These are phyloP conservation scores for Didymella glomerata DNA, from an alignment of 2,329 filamentous ascomycete genomes.

Conservation along the genomic window DNA sequence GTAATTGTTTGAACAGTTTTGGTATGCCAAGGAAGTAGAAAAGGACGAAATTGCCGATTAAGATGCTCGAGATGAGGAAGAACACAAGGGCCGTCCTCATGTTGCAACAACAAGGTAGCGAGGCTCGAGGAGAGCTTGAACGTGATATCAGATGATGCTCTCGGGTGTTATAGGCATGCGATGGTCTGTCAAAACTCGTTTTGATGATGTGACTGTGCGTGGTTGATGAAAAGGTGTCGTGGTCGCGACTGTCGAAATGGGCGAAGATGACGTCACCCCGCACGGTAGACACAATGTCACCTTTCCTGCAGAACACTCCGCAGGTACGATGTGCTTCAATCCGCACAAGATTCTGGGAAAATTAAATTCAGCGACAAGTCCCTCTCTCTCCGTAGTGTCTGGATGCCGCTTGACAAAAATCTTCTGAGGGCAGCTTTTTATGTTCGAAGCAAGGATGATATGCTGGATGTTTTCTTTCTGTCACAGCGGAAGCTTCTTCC, in stretches of 20 bases:
- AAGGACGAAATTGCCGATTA: slow-evolving; percentile 17
- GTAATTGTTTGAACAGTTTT: slow-evolving; percentile 11
- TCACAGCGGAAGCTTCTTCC: too few relatives aligned
- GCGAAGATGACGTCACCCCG: neutral
- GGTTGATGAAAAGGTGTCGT: neutral
- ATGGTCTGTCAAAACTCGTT: neutral
- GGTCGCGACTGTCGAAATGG: neutral
- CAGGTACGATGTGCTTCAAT: neutral
- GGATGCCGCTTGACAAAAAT: neutral
- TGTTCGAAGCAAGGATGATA: neutral
- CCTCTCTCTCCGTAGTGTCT: neutral
- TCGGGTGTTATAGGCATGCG: neutral
- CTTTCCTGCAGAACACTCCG: too few relatives aligned
- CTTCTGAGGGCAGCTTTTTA: neutral
- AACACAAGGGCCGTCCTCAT: slow-evolving; percentile 19
- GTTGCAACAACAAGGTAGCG: neutral
- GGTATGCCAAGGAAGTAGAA: slow-evolving; percentile 23
- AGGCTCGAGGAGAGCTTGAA: neutral
- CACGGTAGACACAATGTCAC: too few relatives aligned
- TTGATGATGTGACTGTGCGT: neutral
- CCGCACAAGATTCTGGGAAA: neutral
- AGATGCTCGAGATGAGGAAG: slow-evolving; percentile 15
- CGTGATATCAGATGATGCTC: neutral
- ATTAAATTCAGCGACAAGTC: neutral
- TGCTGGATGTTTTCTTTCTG: neutral